phyloP scores from a whole-genome alignment of 768 basidiomycete species.

The Termitomyces sp. region DNA sequence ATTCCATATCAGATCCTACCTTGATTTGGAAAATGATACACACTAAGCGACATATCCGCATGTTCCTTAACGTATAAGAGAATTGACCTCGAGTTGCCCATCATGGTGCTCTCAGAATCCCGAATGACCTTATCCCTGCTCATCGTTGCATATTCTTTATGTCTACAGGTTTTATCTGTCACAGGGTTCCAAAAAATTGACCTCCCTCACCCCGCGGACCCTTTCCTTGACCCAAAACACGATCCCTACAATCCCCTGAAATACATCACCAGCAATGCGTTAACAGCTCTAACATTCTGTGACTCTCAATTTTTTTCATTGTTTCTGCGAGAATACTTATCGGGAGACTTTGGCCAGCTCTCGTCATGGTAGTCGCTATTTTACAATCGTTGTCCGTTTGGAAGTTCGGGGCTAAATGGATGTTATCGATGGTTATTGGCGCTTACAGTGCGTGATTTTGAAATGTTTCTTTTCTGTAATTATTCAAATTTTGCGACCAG shows the following conservation, averaged over 20 bases:
- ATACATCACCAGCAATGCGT: slow-evolving; percentile 50
- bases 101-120: not conserved
- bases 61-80: not conserved
- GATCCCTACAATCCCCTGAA: slow-evolving; percentile 49
- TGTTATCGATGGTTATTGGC: slow-evolving; percentile 61
- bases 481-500: slow-evolving; percentile 23
- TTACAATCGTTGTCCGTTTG: slow-evolving; percentile 36
- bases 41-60: not conserved
- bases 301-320: slow-evolving; percentile 11
- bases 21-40: not conserved
- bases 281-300: slow-evolving; percentile 49
- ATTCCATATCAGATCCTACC: not conserved
- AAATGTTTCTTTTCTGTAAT: not conserved
- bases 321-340: not conserved
- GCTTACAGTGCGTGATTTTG: slow-evolving; percentile 39
- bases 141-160: not conserved
- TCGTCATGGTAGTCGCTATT: slow-evolving; percentile 36
- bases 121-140: not conserved
- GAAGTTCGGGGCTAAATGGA: slow-evolving; percentile 48
- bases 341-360: slow-evolving; percentile 15
- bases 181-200: slow-evolving; percentile 13
- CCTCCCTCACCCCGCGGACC: slow-evolving; percentile 29
- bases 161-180: slow-evolving; percentile 5
- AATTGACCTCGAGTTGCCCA: not conserved
- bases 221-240: slow-evolving; percentile 43